A percentile compares a stretch with the other conserved stretches of the same genome.
These are phyloP conservation scores for Penicillium sp. DNA, from an alignment of 2,329 filamentous ascomycete species.

Conservation along the genomic window DNA sequence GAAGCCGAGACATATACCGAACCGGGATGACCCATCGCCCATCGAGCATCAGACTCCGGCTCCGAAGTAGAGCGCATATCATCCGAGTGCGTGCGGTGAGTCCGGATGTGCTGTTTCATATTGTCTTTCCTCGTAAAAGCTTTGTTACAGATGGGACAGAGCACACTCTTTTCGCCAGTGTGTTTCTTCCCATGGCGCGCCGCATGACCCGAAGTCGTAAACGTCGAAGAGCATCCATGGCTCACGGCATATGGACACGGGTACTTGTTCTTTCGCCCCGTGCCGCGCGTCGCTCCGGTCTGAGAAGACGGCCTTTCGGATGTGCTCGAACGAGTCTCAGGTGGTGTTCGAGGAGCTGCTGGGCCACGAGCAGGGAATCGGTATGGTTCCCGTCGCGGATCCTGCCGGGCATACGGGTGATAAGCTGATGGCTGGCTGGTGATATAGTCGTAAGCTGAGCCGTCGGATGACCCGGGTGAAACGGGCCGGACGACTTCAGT, in stretches of 20 bases:
- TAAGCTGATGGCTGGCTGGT: slow-evolving; percentile 25
- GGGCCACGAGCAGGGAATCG: slow-evolving; percentile 23
- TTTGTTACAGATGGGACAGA: slow-evolving; percentile 65
- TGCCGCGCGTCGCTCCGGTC: slow-evolving; percentile 16
- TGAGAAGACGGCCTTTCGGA: slow-evolving; percentile 32
- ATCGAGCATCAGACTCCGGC: slow-evolving; percentile 16
- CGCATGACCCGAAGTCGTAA: slow-evolving; percentile 65
- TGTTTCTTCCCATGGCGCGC: slow-evolving; percentile 68
- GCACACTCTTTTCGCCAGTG: slow-evolving; percentile 66
- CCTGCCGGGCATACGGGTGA: slow-evolving; percentile 28
- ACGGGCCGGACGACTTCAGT: slow-evolving; percentile 26
- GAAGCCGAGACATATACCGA: slow-evolving; percentile 11
- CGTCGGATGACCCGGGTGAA: slow-evolving; percentile 35
- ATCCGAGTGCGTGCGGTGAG: slow-evolving; percentile 47
- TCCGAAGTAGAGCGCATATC: slow-evolving; percentile 29
- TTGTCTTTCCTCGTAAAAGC: slow-evolving; percentile 68
- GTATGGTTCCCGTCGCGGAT: slow-evolving; percentile 21
- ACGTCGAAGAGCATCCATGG: slow-evolving; percentile 59
- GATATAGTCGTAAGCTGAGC: slow-evolving; percentile 32
- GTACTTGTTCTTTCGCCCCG: slow-evolving; percentile 59
- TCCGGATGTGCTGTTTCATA: slow-evolving; percentile 67
- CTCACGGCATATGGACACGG: slow-evolving; percentile 62
- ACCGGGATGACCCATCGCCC: slow-evolving; percentile 13
- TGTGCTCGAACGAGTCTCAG: slow-evolving; percentile 25
- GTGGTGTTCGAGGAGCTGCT: slow-evolving; percentile 19